phyloP scores from a whole-genome alignment of 2,329 filamentous ascomycete genomes.

The Aspergillus sp. region DNA sequence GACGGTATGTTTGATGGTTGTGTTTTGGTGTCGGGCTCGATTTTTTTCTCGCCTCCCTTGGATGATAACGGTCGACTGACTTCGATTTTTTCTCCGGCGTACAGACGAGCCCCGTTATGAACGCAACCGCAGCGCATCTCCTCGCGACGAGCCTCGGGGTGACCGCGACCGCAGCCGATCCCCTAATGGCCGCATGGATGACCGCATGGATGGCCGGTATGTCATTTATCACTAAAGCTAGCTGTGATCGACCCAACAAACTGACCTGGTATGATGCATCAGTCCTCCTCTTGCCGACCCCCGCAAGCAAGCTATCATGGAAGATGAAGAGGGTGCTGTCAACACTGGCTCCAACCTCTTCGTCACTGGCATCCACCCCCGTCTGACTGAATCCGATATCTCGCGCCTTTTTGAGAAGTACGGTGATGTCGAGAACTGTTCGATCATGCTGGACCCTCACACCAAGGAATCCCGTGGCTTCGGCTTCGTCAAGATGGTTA shows the following conservation, averaged over 20 bases:
- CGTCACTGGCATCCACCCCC: constrained; percentile 95
- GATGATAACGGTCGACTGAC: constrained; percentile 8
- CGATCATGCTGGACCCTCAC: constrained; percentile 99
- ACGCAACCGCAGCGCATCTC: constrained; percentile 63
- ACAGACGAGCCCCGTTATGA: constrained; percentile 61
- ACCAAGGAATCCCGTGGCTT: constrained; percentile 98
- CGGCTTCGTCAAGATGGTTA: constrained; percentile 98
- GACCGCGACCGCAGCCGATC: constrained; percentile 61
- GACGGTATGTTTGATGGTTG: constrained; percentile 48
- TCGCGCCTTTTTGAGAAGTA: constrained; percentile 97
- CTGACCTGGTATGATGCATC: not conserved
- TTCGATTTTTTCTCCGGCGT: constrained; percentile 4
- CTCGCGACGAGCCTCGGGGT: constrained; percentile 51
- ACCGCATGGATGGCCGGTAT: constrained; percentile 51
- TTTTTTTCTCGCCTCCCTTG: not conserved
- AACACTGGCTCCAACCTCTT: constrained; percentile 98
- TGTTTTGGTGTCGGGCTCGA: not conserved
- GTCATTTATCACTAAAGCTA: constrained; percentile 3
- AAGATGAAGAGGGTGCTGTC: constrained; percentile 69
- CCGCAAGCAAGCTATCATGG: constrained; percentile 39
- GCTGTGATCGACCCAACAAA: too few relatives aligned
- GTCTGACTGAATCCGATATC: constrained; percentile 83
- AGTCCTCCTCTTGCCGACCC: constrained; percentile 34
- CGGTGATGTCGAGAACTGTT: constrained; percentile 96
- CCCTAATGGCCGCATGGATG: constrained; percentile 53